phyloP scores from a whole-genome alignment of 2,329 filamentous ascomycete species.

The Cadophora luteo-olivacea region DNA sequence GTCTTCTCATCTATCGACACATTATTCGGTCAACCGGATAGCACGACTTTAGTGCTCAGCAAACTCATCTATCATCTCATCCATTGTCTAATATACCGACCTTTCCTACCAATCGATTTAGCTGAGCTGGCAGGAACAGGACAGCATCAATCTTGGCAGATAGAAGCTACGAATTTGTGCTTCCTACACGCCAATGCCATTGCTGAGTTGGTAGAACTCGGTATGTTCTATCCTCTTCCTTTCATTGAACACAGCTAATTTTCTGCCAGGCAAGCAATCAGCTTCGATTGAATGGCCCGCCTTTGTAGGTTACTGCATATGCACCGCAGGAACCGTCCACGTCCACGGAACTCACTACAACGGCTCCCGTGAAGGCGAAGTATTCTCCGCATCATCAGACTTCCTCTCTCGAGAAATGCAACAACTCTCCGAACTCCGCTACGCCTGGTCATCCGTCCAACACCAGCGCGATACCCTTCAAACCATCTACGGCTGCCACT shows the following conservation, averaged over 20 bases:
- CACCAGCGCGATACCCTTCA: conserved; percentile 83
- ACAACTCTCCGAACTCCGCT: conserved; percentile 76
- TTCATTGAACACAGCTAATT: background rate
- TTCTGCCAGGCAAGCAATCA: conserved; percentile 60
- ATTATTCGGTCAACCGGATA: conserved; percentile 79
- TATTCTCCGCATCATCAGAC: conserved; percentile 69
- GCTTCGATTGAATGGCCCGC: conserved; percentile 83
- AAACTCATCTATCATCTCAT: conserved; percentile 88
- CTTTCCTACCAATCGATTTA: conserved; percentile 84
- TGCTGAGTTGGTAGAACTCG: conserved; percentile 80
- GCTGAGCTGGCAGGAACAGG: conserved; percentile 79
- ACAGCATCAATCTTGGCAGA: conserved; percentile 91
- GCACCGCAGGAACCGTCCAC: conserved; percentile 86
- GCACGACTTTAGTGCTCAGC: conserved; percentile 79
- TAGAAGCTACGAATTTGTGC: conserved; percentile 87
- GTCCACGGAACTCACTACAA: conserved; percentile 85
- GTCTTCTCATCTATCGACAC: conserved; percentile 78
- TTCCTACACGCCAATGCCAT: conserved; percentile 89
- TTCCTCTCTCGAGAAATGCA: conserved; percentile 82
- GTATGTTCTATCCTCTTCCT: conserved; percentile 43
- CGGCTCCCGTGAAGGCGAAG: conserved; percentile 44
- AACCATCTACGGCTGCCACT: conserved; percentile 78
- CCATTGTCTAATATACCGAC: conserved; percentile 85
- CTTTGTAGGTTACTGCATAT: conserved; percentile 86
- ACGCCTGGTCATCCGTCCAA: conserved; percentile 78